Evolutionary conservation across 768 basidiomycete species (phyloP).

Genomic region (Serendipita sp.): DNA sequence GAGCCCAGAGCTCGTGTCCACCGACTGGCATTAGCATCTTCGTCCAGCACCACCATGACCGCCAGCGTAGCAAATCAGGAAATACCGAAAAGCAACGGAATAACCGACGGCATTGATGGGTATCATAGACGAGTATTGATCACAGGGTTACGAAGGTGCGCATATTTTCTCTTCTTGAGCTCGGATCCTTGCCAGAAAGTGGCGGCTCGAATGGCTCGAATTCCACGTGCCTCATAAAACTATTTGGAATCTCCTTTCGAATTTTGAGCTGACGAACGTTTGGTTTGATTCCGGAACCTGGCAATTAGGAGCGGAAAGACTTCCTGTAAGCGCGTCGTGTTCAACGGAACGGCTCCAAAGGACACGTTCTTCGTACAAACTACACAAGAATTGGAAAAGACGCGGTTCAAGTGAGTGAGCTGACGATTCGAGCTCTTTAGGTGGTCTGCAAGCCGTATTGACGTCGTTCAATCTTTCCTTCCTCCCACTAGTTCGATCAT

Average conservation of each 20-base stretch:
- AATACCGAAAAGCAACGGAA: neutral
- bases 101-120: neutral
- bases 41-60: no score
- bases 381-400: neutral
- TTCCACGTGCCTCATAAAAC: neutral
- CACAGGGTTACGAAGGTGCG: neutral
- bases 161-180: neutral
- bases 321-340: neutral
- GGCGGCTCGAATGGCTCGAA: neutral
- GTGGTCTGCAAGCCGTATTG: neutral
- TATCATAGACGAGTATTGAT: neutral
- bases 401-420: neutral
- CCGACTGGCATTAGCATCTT: no score
- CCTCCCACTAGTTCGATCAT: neutral
- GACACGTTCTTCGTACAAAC: constrained; percentile 1
- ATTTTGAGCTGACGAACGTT: neutral
- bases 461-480: neutral
- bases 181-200: neutral
- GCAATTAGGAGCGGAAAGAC: constrained; percentile 3
- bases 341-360: constrained; percentile 1
- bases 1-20: no score
- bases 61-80: neutral
- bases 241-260: neutral
- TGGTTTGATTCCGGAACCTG: neutral
- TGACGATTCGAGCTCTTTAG: neutral